Evolutionary conservation across 2,329 filamentous ascomycete species (phyloP).

Genomic region (Beauveria sp.): DNA sequence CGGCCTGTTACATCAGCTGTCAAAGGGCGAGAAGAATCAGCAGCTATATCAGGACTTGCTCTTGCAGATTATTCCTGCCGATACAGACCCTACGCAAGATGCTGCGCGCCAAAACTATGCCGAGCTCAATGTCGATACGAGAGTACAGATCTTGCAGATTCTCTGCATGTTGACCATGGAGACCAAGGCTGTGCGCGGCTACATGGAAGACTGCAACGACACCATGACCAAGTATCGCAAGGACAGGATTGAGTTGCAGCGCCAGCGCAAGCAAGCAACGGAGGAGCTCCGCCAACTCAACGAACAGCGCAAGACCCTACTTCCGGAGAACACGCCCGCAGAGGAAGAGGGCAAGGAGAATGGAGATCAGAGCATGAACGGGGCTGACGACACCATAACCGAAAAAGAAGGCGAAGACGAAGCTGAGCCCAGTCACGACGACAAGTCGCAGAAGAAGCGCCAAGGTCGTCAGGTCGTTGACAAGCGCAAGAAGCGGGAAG

Average conservation of each 20-base stretch:
- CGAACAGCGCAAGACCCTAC: constrained; percentile 63
- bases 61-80: constrained; percentile 69
- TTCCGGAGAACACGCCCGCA: constrained; percentile 66
- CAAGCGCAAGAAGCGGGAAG: constrained; percentile 69
- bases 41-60: constrained; percentile 72
- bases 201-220: constrained; percentile 86
- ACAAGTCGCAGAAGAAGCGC: constrained; percentile 44
- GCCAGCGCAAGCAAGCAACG: constrained; percentile 60
- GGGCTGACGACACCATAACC: constrained; percentile 52
- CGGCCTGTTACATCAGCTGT: constrained; percentile 77
- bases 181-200: constrained; percentile 77
- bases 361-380: constrained; percentile 54
- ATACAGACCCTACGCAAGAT: constrained; percentile 66
- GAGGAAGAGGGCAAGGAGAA: constrained; percentile 41
- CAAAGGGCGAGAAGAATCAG: constrained; percentile 63
- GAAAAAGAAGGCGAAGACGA: constrained; percentile 45
- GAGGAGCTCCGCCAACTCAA: constrained; percentile 66
- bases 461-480: constrained; percentile 53
- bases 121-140: constrained; percentile 72
- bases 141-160: constrained; percentile 73
- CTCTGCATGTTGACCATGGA: constrained; percentile 79
- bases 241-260: constrained; percentile 88
- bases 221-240: constrained; percentile 94
- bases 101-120: constrained; percentile 67
- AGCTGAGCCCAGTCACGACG: constrained; percentile 62